phyloP scores from a whole-genome alignment of 176 grass and related monocot species.

The Bonia amplexicaulis region DNA sequence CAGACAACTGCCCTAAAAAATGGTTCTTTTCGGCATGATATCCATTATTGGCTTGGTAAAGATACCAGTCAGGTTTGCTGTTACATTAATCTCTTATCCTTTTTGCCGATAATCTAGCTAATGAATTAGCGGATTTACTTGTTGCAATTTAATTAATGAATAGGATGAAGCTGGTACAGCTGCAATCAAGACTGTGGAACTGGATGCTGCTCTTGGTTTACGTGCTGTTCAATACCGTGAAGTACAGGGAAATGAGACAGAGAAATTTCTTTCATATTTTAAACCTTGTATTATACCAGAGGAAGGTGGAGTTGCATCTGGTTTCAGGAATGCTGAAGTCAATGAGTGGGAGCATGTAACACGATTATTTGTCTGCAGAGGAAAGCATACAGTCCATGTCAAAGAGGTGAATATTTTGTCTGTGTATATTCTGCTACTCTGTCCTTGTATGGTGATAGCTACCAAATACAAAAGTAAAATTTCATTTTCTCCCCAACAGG shows the following conservation, averaged over 20 bases:
- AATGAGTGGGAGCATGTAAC: constrained; percentile 66
- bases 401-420: constrained; percentile 64
- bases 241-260: constrained; percentile 91
- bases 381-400: constrained; percentile 96
- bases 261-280: constrained; percentile 99
- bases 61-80: constrained; percentile 80
- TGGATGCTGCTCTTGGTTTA: constrained; percentile 91
- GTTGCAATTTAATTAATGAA: constrained; percentile 34
- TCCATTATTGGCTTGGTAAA: constrained; percentile 99
- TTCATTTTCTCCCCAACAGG: constrained; percentile 37
- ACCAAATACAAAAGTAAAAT: constrained; percentile 7
- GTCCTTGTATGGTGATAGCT: constrained; percentile 8
- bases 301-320: constrained; percentile 79
- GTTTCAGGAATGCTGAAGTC: constrained; percentile 74
- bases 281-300: constrained; percentile 99
- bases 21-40: constrained; percentile 85
- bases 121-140: constrained; percentile 16
- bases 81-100: constrained; percentile 10
- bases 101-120: constrained; percentile 19
- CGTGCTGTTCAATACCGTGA: constrained; percentile 96
- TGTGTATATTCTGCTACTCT: neutral
- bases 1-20: constrained; percentile 84
- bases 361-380: constrained; percentile 91
- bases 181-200: constrained; percentile 90
- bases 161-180: constrained; percentile 95